phyloP scores from a whole-genome alignment of 176 grass and related monocot genomes.

The Musa itinerans region DNA sequence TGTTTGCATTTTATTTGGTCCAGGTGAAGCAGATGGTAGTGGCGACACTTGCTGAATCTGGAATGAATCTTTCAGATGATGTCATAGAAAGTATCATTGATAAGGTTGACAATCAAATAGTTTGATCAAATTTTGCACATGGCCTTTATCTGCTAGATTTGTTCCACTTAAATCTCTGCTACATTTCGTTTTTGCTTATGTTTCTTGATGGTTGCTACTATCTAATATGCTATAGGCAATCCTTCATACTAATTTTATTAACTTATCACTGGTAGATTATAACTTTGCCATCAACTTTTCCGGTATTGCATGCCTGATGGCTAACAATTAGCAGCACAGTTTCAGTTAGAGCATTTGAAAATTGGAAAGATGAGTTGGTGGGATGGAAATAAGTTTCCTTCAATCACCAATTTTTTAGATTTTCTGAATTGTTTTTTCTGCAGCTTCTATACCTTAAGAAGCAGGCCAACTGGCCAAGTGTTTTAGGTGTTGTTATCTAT shows the following conservation, averaged over 20 bases:
- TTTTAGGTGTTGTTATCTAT: too few species aligned
- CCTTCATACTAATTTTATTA: too few species aligned
- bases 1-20: not conserved
- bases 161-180: not conserved
- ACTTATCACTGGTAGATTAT: too few species aligned
- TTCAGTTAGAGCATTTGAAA: not conserved
- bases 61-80: constrained; percentile 16
- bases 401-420: not conserved
- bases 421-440: too few species aligned
- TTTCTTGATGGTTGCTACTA: not conserved
- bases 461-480: too few species aligned
- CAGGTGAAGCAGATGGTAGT: constrained; percentile 12
- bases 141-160: not conserved
- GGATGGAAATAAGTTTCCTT: not conserved
- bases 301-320: too few species aligned
- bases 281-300: too few species aligned
- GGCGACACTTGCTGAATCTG: constrained; percentile 8
- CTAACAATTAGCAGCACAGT: not conserved
- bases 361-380: not conserved
- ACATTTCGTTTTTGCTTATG: not conserved
- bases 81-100: constrained; percentile 13
- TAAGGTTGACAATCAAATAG: not conserved
- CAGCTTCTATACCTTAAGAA: too few species aligned
- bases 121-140: not conserved
- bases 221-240: too few species aligned